Base-by-base conservation (phyloP, 2,329 filamentous ascomycete species). In the Hymenotorrendiella dingleyae region DNA sequence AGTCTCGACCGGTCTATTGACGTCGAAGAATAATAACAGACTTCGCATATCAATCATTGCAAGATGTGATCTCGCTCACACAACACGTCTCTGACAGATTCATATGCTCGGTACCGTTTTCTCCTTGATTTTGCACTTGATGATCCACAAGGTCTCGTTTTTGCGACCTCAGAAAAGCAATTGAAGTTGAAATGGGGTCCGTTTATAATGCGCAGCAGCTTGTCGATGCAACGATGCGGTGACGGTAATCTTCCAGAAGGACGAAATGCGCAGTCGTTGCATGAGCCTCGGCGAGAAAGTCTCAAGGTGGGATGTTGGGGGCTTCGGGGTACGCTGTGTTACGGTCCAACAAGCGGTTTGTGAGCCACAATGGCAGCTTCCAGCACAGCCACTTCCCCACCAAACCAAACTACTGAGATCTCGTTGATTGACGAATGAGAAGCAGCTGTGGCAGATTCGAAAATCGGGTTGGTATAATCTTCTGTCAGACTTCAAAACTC, bases 231-330 rank as follows among this genome's bases (percentile, higher is more conserved):
- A n/a, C 27, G 16, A n/a, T 12, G 4, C 9, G 16, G 27, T 9
- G 16, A 29, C 10, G n/a, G n/a, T 16, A 29, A 12, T 14, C 10
- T 9, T 29, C 27, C 12, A 29, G 27, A 29, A 33, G 24, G 12
- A 17, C 16, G 20, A 36, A 36, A 26, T 36, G 34, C 34, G 34
- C 34, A 36, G 34, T 36, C 34, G 11, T 36, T 36, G 34, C 34
- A 36, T 36, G 12, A 17, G 14, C 21, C 12, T 14, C 17, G n/a
- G 19, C 34, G n/a, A 23, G 23, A 23, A n/a, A 14, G 9, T 36
- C 16, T 21, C 12, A 12, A 11, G 35, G 20, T 16, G 22, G 21
- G 23, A 36, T n/a, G n/a, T n/a, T 9, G 23, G 35, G n/a, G 11
- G 23, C 14, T 24, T 16, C 35, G 35, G n/a, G 35, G 23, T 26